These are phyloP conservation scores for Amborella trichopoda DNA, from an alignment of 164 flowering plant species.

Conservation along the genomic window DNA sequence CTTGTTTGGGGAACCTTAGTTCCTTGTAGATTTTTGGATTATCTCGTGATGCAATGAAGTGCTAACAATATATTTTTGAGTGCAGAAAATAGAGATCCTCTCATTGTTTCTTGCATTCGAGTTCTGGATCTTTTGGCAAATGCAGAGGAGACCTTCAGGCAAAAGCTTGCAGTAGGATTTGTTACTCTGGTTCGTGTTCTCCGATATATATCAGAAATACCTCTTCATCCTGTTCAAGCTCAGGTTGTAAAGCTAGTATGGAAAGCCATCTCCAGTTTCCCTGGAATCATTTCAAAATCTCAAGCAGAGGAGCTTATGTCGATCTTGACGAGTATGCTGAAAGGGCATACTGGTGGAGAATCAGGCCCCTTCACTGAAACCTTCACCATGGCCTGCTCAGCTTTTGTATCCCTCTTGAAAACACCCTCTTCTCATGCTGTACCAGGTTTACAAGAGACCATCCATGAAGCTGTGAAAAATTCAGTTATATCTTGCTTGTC, in stretches of 20 bases:
- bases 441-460: slow-evolving; percentile 20
- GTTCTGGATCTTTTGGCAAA: slow-evolving; percentile 61
- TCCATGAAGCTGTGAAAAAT: slow-evolving; percentile 40
- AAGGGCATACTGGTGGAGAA: slow-evolving; percentile 47
- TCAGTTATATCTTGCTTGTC: slow-evolving; percentile 44
- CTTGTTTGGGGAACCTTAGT: no score
- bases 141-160: slow-evolving; percentile 54
- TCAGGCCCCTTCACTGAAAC: slow-evolving; percentile 61
- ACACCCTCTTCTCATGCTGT: slow-evolving; percentile 38
- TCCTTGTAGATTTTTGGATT: no score
- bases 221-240: slow-evolving; percentile 73
- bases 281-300: slow-evolving; percentile 57
- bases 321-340: slow-evolving; percentile 50
- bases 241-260: slow-evolving; percentile 52
- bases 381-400: slow-evolving; percentile 48
- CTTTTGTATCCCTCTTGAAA: slow-evolving; percentile 46
- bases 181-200: slow-evolving; percentile 62
- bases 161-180: slow-evolving; percentile 75
- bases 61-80: no score
- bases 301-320: slow-evolving; percentile 48
- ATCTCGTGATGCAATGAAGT: no score
- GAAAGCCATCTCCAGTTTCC: slow-evolving; percentile 41
- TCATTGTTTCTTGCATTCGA: slow-evolving; percentile 53
- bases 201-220: slow-evolving; percentile 57
- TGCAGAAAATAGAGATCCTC: slow-evolving; percentile 55